Evolutionary conservation across 2,329 filamentous ascomycete genomes (phyloP), one percentile per base, ranked within the genome.

Genomic region (Botrytis byssoidea): DNA sequence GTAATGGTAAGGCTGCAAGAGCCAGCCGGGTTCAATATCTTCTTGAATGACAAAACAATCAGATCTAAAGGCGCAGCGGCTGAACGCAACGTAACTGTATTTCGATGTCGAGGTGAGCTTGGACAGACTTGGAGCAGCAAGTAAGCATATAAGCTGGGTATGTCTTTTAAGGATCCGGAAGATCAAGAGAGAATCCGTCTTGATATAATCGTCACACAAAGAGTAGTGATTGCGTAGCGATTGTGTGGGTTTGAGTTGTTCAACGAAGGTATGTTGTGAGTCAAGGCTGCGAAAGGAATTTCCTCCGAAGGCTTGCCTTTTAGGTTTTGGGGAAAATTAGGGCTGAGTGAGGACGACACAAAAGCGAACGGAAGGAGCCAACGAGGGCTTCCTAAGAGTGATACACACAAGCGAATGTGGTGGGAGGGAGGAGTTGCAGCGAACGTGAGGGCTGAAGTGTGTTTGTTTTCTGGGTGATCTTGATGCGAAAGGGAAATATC

Each of bases 361-460:
- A 81, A 90, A 91, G 89, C 89, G 89, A 91, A 88, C 90, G 89
- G 91, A 89, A 90, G 89, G 89, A 91, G 89, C 86, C 89, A 84
- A 87, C 89, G 89, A 91, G 89, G 89, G 89, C 88, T 91, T 91
- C 89, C 89, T 73, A 87, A 81, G 73, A 74, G 74, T 74, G 79
- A 80, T 81, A 81, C 74, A 76, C 74, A 78, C 75, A 79, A 80
- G 80, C 78, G 79, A 80, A 76, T 78, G 80, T 80, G 78, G 77
- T 77, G 75, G 44, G 35, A 76, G 57, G 66, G 66, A 75, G 67
- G 73, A 71, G 69, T 22, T 73, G 77, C 71, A 73, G 71, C 71
- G 71, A 73, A 61, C 63, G 71, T 73, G 71, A 73, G 64, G 71
- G 71, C 71, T 72, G 70, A 67, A 65, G 63, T 44, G 40, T 64